Evolutionary conservation across 2,329 filamentous ascomycete genomes (phyloP).

Genomic region (Arthrinium phaeospermum): DNA sequence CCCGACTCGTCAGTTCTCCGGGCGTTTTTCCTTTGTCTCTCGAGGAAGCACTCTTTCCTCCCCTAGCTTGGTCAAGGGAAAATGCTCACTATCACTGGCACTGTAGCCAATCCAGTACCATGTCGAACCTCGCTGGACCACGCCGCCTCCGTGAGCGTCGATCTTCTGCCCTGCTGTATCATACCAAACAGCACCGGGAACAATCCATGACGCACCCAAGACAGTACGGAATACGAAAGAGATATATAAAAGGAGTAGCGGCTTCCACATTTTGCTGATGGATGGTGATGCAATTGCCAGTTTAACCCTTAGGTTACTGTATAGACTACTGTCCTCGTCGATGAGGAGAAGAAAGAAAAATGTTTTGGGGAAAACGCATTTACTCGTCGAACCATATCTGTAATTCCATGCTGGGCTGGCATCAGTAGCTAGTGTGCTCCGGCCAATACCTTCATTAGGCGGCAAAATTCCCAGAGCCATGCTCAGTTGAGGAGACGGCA

Average conservation of each 20-base stretch:
- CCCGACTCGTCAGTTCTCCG: not conserved
- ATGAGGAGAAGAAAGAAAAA: not conserved
- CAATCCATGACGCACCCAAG: slow-evolving; percentile 44
- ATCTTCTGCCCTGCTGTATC: slow-evolving; percentile 46
- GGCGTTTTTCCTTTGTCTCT: not conserved
- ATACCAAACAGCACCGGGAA: slow-evolving; percentile 45
- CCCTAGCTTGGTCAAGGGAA: not conserved
- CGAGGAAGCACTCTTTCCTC: not conserved
- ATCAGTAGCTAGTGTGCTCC: not conserved
- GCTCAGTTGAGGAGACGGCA: not conserved
- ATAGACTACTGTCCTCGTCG: not conserved
- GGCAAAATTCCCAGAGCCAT: not conserved
- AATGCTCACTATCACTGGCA: slow-evolving; percentile 32
- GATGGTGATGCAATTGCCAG: not conserved
- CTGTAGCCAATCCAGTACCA: slow-evolving; percentile 49
- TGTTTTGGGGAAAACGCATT: not conserved
- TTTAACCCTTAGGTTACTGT: not conserved
- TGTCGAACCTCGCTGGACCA: slow-evolving; percentile 42
- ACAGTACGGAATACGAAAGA: not conserved
- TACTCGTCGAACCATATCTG: not conserved
- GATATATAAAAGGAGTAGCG: not conserved
- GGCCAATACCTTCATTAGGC: not conserved
- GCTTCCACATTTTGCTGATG: not conserved
- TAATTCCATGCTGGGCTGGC: not conserved
- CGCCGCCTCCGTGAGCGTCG: slow-evolving; percentile 46